These are phyloP conservation scores for Wolfiporia cocos DNA, from an alignment of 1,284 basidiomycete species.

Conservation along the genomic window DNA sequence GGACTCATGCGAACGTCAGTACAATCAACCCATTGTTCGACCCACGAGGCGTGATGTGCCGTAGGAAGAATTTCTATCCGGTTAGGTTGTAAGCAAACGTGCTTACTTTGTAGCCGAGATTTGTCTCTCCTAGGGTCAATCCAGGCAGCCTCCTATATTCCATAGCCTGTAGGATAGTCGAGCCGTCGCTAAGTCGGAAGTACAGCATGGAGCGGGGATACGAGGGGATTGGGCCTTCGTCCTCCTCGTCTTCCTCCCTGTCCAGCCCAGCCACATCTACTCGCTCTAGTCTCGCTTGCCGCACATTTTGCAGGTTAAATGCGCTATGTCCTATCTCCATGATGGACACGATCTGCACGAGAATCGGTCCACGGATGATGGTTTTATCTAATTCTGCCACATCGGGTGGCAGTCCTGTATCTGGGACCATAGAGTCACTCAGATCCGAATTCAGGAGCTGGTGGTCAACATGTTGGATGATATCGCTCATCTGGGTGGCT, in stretches of 20 bases:
- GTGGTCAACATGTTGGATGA: slow-evolving; percentile 45
- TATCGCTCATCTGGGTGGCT: slow-evolving; percentile 37
- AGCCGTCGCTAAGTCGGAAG: slow-evolving; percentile 64
- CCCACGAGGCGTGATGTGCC: too few species aligned
- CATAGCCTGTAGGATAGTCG: slow-evolving; percentile 54
- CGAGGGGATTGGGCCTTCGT: slow-evolving; percentile 66
- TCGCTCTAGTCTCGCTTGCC: slow-evolving; percentile 58
- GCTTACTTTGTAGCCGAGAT: slow-evolving; percentile 56
- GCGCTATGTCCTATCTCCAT: slow-evolving; percentile 75
- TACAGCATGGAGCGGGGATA: slow-evolving; percentile 67
- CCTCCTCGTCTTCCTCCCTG: slow-evolving; percentile 47
- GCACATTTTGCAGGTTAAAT: slow-evolving; percentile 56
- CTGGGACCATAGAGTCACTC: slow-evolving; percentile 56
- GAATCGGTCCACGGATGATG: slow-evolving; percentile 36
- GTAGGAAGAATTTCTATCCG: too few species aligned
- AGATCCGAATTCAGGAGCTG: slow-evolving; percentile 72
- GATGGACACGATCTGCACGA: slow-evolving; percentile 65
- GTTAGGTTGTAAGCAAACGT: neutral
- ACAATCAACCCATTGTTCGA: too few species aligned
- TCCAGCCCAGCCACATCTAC: slow-evolving; percentile 40
- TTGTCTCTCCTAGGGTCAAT: slow-evolving; percentile 58
- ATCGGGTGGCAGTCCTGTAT: slow-evolving; percentile 57
- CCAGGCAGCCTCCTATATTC: slow-evolving; percentile 58
- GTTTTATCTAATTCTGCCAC: slow-evolving; percentile 30
- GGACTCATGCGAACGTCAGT: too few species aligned